Base-by-base conservation (phyloP, 108 stramenopile species). In the Cyclotella atomus region DNA sequence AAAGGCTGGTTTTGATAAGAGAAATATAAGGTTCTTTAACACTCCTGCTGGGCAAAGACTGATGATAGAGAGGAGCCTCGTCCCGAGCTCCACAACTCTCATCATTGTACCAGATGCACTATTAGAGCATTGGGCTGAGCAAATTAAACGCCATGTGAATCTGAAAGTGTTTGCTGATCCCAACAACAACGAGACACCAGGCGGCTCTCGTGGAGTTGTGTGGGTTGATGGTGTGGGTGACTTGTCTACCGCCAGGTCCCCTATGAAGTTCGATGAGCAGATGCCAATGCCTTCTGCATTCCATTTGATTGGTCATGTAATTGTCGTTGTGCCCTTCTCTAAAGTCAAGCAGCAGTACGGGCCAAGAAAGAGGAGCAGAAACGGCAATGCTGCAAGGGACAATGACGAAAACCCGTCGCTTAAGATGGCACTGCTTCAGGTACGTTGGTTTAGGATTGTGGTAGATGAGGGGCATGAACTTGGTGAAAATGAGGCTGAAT, bases 391-490 rank as follows among this genome's bases (percentile, higher is more conserved):
- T 24, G 35, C 14, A 27, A 21, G 35, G 35, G 49, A 24, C 38
- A 23, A 19, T 15, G 19, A 25, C 36, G 55, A 67, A 16, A 41
- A 20, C 45, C 9, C 65, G 8, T 44, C 38, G 20, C 41, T n/a
- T n/a, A n/a, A 63, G 19, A 68, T 73, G 0, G 57, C 83, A 21
- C 71, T 90, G 9, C 15, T 88, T 16, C 75, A 76, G 36, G 3
- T 85, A 32, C 66, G 86, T 7, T 86, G 89, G 88, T 81, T 88
- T 19, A 66, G 88, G 3, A 49, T 93, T 21, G 73, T 85, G 25
- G 84, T 89, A 32, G 93, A 96, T 56, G 95, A 96, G 57, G 90
- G 91, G 21, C 93, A 96, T 50, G 89, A 90, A 27, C 79, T 96
- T 38, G 85, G 84, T 25, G 62, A 54, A 33, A 45, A 70, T 60